Conservation (phyloP, 495 filamentous ascomycete genomes). For the Penicillium tannophilum region DNA sequence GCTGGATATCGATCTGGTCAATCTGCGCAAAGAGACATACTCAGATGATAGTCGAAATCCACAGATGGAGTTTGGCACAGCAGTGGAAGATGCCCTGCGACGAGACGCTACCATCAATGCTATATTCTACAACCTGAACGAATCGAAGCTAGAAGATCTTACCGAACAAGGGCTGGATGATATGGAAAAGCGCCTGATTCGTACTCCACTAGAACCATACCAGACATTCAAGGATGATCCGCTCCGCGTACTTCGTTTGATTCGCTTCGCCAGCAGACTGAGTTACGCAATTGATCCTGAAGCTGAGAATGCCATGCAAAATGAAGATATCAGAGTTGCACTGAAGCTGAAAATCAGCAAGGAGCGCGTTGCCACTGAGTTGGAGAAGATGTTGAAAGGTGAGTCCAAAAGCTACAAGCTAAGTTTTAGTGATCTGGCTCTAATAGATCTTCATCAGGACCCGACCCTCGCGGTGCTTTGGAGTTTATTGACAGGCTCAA, state of each 20-base stretch:
- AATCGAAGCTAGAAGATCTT: conserved; percentile 77
- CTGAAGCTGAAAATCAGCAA: conserved; percentile 89
- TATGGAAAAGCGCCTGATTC: conserved; percentile 69
- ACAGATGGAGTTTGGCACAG: conserved; percentile 89
- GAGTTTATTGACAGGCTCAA: conserved; percentile 71
- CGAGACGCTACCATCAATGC: conserved; percentile 95
- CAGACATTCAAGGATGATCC: conserved; percentile 97
- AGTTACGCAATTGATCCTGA: conserved; percentile 72
- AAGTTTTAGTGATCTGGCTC: not conserved
- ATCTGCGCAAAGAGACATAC: conserved; percentile 90
- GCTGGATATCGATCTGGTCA: conserved; percentile 91
- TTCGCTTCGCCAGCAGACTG: conserved; percentile 86
- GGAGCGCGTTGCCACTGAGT: conserved; percentile 79
- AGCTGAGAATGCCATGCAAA: conserved; percentile 72
- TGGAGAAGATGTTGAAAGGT: conserved; percentile 91
- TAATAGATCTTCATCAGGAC: conserved; percentile 47
- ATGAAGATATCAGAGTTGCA: conserved; percentile 69
- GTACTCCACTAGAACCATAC: conserved; percentile 84
- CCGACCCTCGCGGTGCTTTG: conserved; percentile 68
- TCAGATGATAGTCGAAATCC: conserved; percentile 83
- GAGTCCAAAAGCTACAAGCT: conserved; percentile 1
- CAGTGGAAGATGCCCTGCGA: conserved; percentile 84
- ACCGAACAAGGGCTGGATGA: conserved; percentile 74
- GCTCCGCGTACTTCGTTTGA: conserved; percentile 81
- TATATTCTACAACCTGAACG: conserved; percentile 90